Evolutionary conservation across 768 basidiomycete species (phyloP).

Genomic region (Tylopilus plumbeoviolaceoides): DNA sequence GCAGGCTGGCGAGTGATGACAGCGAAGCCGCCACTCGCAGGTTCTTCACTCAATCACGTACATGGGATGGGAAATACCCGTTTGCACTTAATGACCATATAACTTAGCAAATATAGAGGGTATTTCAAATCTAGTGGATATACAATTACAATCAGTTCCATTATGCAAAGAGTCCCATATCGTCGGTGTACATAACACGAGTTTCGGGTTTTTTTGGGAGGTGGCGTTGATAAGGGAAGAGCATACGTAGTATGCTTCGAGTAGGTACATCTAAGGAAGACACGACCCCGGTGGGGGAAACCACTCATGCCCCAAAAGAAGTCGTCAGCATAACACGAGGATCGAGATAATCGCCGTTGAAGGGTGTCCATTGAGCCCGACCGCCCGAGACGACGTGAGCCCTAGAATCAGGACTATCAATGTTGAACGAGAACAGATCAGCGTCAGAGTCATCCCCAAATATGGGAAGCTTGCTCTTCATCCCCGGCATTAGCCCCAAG

Average conservation of each 20-base stretch:
- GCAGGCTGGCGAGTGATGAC: neutral
- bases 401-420: slow-evolving; percentile 13
- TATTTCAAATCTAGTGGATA: slow-evolving; percentile 22
- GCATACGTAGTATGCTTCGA: neutral
- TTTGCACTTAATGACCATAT: neutral
- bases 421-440: slow-evolving; percentile 50
- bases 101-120: slow-evolving; percentile 12
- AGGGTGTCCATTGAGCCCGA: slow-evolving; percentile 27
- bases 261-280: slow-evolving; percentile 21
- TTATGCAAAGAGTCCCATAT: slow-evolving; percentile 10
- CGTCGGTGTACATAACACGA: slow-evolving; percentile 2
- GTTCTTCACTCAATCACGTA: slow-evolving; percentile 13
- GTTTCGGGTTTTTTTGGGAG: neutral
- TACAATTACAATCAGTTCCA: slow-evolving; percentile 17
- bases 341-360: slow-evolving; percentile 28
- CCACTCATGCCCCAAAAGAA: slow-evolving; percentile 33
- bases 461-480: slow-evolving; percentile 34
- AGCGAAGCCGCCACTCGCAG: neutral
- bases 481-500: slow-evolving; percentile 38
- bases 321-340: slow-evolving; percentile 30
- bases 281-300: slow-evolving; percentile 39
- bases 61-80: neutral
- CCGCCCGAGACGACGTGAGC: slow-evolving; percentile 12
- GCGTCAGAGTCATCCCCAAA: slow-evolving; percentile 46
- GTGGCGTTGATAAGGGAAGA: too few species aligned